These are phyloP conservation scores for Pezicula rhizophila DNA, from an alignment of 2,329 filamentous ascomycete genomes.

Conservation along the genomic window DNA sequence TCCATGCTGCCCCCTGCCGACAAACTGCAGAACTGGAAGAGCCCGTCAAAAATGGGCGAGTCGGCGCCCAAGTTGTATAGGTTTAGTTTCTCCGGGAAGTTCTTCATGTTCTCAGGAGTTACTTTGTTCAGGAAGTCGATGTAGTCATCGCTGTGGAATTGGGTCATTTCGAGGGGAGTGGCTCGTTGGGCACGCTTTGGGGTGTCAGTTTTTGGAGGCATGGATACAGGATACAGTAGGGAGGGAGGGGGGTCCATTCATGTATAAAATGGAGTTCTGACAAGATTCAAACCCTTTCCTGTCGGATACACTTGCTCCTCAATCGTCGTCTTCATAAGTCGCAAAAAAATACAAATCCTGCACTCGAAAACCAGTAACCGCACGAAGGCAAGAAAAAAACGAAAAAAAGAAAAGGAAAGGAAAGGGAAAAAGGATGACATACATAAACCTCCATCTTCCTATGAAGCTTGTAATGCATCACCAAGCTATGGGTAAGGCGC, in stretches of 20 bases:
- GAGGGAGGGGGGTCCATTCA: neutral
- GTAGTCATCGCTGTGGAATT: constrained; percentile 93
- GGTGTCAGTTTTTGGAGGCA: constrained; percentile 4
- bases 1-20: constrained; percentile 93
- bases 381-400: neutral
- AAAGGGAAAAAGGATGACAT: too few relatives aligned
- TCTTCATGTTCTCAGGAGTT: constrained; percentile 97
- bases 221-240: neutral
- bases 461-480: constrained; percentile 93
- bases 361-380: too few relatives aligned
- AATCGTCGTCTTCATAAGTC: too few relatives aligned
- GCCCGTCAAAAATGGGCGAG: constrained; percentile 93
- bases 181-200: constrained; percentile 77
- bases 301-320: too few relatives aligned
- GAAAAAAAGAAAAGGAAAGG: too few relatives aligned
- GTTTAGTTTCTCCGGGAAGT: constrained; percentile 80
- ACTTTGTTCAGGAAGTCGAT: constrained; percentile 93
- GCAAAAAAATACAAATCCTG: too few relatives aligned
- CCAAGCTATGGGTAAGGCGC: constrained; percentile 87
- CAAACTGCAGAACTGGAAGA: constrained; percentile 95
- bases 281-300: too few relatives aligned
- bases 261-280: too few relatives aligned
- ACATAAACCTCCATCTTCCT: constrained; percentile 96
- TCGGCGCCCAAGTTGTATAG: constrained; percentile 96
- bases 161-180: constrained; percentile 80